Evolutionary conservation across 805 yeast genomes (phyloP).

Genomic region (Metschnikowia reukaufii): DNA sequence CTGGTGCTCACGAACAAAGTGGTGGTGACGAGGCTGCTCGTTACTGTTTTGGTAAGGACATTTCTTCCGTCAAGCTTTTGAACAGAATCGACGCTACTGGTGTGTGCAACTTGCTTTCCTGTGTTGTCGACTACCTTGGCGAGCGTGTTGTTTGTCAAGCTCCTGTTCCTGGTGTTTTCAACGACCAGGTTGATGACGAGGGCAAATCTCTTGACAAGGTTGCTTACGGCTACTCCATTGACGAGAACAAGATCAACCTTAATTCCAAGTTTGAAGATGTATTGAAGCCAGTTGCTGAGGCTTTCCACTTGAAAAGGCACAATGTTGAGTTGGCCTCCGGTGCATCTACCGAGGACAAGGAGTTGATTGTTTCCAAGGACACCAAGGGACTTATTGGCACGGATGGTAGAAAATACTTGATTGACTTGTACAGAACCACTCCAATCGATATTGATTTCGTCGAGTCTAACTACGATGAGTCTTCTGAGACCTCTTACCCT

Average conservation of each 20-base stretch:
- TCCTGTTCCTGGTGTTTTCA: constrained; percentile 90
- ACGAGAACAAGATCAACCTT: constrained; percentile 47
- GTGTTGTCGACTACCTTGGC: constrained; percentile 90
- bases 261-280: constrained; percentile 54
- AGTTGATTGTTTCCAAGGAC: constrained; percentile 68
- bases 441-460: constrained; percentile 82
- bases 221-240: constrained; percentile 74
- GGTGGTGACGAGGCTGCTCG: constrained; percentile 90
- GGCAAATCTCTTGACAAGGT: constrained; percentile 42
- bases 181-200: constrained; percentile 27
- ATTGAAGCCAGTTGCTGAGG: constrained; percentile 63
- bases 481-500: constrained; percentile 60
- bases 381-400: constrained; percentile 84
- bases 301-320: constrained; percentile 77
- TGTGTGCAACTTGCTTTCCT: constrained; percentile 70
- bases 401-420: constrained; percentile 79
- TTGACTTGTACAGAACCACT: constrained; percentile 80
- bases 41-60: constrained; percentile 74
- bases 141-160: constrained; percentile 88
- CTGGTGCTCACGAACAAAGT: constrained; percentile 59
- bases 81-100: constrained; percentile 64
- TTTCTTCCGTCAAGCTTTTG: constrained; percentile 66
- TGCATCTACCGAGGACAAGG: constrained; percentile 34
- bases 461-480: constrained; percentile 50
- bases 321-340: constrained; percentile 51